A percentile compares a stretch with the other conserved stretches of the same genome.
These are phyloP conservation scores for Terana coerulea DNA, from an alignment of 768 basidiomycete genomes.

Conservation along the genomic window DNA sequence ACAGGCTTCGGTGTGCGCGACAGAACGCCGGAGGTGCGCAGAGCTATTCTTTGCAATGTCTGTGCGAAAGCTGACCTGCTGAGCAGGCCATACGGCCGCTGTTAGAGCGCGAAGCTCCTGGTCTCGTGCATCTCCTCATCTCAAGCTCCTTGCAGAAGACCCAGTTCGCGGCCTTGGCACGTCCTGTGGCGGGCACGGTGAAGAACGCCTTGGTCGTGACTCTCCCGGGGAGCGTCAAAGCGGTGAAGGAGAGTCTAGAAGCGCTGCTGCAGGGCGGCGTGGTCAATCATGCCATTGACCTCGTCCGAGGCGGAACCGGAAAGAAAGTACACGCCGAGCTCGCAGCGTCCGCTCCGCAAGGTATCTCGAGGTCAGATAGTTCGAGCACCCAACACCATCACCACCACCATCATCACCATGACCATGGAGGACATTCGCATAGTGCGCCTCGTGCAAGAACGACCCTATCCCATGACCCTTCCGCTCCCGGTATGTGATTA, in stretches of 20 bases:
- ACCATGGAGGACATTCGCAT: constrained; percentile 31
- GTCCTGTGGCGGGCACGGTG: constrained; percentile 77
- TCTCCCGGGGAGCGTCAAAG: constrained; percentile 83
- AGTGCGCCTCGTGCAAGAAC: constrained; percentile 49
- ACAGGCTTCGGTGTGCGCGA: constrained; percentile 85
- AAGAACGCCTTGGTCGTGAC: constrained; percentile 68
- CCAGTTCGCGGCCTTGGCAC: constrained; percentile 75
- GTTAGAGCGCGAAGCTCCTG: constrained; percentile 64
- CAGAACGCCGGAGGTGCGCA: constrained; percentile 72
- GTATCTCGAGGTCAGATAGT: constrained; percentile 12
- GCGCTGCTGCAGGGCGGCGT: constrained; percentile 56
- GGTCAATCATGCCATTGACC: constrained; percentile 66
- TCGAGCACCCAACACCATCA: constrained; percentile 22
- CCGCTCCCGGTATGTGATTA: constrained; percentile 54
- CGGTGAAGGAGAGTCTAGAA: constrained; percentile 74
- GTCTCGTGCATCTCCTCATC: constrained; percentile 72
- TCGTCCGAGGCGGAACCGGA: constrained; percentile 67
- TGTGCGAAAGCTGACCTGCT: background rate
- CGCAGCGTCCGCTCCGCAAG: constrained; percentile 27
- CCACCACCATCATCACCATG: constrained; percentile 34
- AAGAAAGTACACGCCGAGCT: constrained; percentile 51
- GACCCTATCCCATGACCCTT: constrained; percentile 64
- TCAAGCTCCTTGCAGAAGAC: constrained; percentile 68
- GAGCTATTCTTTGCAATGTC: background rate
- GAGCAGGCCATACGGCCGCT: constrained; percentile 55